A percentile compares a stretch with the other conserved stretches of the same genome.
Evolutionary conservation across 2,329 filamentous ascomycete species (phyloP).

Genomic region (Exophiala alcalophila): DNA sequence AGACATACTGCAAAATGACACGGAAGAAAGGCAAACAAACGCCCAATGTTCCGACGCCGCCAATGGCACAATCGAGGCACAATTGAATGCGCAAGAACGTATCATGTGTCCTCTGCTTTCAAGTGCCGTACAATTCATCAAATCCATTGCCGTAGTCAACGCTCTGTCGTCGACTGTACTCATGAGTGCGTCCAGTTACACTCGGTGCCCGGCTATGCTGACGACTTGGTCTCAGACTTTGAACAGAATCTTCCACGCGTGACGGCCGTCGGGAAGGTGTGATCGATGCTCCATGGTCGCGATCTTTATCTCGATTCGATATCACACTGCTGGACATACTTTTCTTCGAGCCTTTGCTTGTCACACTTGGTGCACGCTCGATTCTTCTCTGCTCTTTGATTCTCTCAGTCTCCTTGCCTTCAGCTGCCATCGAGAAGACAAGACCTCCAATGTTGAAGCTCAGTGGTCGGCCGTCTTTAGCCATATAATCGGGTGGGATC

Average conservation of each 20-base stretch:
- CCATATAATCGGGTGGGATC: constrained; percentile 22
- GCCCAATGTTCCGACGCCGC: constrained; percentile 3
- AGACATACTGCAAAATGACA: constrained; percentile 10
- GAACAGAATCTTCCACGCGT: constrained; percentile 17
- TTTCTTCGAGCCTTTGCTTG: constrained; percentile 19
- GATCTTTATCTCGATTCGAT: constrained; percentile 12
- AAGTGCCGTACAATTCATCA: constrained; percentile 15
- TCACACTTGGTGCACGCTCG: constrained; percentile 23
- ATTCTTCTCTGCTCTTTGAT: constrained; percentile 22
- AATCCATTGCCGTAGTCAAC: constrained; percentile 16
- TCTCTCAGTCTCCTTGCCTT: constrained; percentile 16
- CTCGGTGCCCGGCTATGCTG: constrained; percentile 24
- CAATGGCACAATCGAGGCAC: constrained; percentile 3
- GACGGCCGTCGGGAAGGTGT: constrained; percentile 18
- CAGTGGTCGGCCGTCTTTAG: constrained; percentile 21
- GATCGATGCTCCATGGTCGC: constrained; percentile 6
- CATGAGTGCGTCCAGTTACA: constrained; percentile 8
- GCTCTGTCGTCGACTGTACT: constrained; percentile 19
- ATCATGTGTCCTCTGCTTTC: constrained; percentile 3
- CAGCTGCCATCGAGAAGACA: constrained; percentile 14
- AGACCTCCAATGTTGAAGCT: constrained; percentile 22
- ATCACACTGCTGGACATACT: constrained; percentile 21
- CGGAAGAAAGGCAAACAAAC: constrained; percentile 12
- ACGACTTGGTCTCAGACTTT: constrained; percentile 17
- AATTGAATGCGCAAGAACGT: constrained; percentile 7